Conservation (phyloP, 768 basidiomycete species). For the Paxillus involutus region DNA sequence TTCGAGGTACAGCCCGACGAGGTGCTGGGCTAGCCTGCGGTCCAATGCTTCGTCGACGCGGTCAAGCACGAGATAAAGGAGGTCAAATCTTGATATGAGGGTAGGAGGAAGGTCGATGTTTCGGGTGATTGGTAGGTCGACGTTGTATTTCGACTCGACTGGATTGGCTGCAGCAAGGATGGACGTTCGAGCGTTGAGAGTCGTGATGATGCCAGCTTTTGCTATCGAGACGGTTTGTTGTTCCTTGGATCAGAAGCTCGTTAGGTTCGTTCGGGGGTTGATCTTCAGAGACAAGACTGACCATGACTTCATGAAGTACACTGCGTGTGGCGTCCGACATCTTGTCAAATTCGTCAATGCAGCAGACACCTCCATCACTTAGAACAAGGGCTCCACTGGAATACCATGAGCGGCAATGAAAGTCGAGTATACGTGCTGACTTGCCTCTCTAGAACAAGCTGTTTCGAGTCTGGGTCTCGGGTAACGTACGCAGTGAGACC, state of each 20-base stretch:
- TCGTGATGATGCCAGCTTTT: slow-evolving; percentile 98
- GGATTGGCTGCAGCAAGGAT: slow-evolving; percentile 98
- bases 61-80: slow-evolving; percentile 94
- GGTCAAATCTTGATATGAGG: slow-evolving; percentile 95
- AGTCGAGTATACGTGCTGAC: slow-evolving; percentile 9
- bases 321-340: slow-evolving; percentile 98
- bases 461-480: slow-evolving; percentile 96
- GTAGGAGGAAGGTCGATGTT: slow-evolving; percentile 99
- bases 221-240: slow-evolving; percentile 99
- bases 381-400: slow-evolving; percentile 88
- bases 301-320: slow-evolving; percentile 99
- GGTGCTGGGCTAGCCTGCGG: slow-evolving; percentile 84
- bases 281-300: slow-evolving; percentile 30
- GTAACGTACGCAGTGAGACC: slow-evolving; percentile 99
- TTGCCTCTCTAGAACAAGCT: slow-evolving; percentile 94
- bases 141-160: slow-evolving; percentile 93
- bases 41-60: slow-evolving; percentile 89
- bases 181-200: slow-evolving; percentile 96
- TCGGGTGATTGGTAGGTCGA: slow-evolving; percentile 85
- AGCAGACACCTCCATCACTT: slow-evolving; percentile 96
- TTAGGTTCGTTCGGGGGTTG: not conserved
- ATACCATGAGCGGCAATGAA: slow-evolving; percentile 2
- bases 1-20: slow-evolving; percentile 92
- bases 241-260: slow-evolving; percentile 54
- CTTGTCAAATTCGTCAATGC: slow-evolving; percentile 99